phyloP scores from a whole-genome alignment of 2,329 filamentous ascomycete species.

The Exophiala alcalophila region DNA sequence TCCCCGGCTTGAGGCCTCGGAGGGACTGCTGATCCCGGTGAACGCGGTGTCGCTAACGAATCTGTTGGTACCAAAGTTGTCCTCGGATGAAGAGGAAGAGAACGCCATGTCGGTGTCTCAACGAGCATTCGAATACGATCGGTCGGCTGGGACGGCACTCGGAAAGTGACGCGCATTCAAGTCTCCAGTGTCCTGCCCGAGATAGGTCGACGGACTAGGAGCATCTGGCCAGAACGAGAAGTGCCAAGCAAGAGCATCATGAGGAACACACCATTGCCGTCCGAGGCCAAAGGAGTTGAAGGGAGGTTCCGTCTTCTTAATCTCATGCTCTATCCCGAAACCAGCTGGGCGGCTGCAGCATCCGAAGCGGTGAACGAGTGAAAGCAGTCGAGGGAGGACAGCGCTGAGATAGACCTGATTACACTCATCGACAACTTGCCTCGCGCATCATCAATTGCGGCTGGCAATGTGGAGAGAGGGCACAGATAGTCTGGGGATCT shows the following conservation, averaged over 20 bases:
- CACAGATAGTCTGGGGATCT: too few relatives aligned
- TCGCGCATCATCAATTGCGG: too few relatives aligned
- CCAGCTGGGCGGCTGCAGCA: too few relatives aligned
- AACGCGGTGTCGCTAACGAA: constrained; percentile 21
- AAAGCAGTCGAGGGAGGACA: too few relatives aligned
- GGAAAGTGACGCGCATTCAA: constrained; percentile 3
- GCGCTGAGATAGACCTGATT: too few relatives aligned
- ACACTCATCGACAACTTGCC: too few relatives aligned
- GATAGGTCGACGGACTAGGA: not conserved
- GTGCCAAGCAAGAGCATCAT: constrained; percentile 10
- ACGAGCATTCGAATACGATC: not conserved
- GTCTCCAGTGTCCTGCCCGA: constrained; percentile 12
- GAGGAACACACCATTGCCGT: constrained; percentile 9
- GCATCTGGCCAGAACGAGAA: constrained; percentile 3
- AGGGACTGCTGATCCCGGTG: constrained; percentile 23
- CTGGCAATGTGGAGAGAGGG: too few relatives aligned
- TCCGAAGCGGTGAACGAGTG: too few relatives aligned
- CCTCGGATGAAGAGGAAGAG: constrained; percentile 30
- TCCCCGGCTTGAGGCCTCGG: constrained; percentile 11
- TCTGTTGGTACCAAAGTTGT: constrained; percentile 17
- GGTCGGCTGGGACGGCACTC: not conserved
- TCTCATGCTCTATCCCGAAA: too few relatives aligned
- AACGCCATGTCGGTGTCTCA: constrained; percentile 21
- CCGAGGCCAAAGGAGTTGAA: constrained; percentile 3
- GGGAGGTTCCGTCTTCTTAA: too few relatives aligned